Base-by-base conservation (phyloP, 257 asterid genomes). In the Craterostigma plantagineum region DNA sequence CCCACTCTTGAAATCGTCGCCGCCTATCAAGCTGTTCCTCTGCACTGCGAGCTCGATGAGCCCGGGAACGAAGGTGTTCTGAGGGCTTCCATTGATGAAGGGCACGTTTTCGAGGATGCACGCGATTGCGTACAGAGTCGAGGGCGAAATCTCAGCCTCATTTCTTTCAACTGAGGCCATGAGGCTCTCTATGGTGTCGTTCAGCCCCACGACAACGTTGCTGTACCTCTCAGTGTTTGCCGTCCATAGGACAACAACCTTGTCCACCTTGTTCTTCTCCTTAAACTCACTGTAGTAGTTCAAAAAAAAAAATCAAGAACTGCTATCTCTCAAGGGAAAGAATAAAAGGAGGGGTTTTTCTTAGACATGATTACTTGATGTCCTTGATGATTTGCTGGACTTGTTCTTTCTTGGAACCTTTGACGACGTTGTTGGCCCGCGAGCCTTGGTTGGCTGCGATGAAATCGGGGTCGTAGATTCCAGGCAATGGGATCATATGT, bases 1-100 rank as follows among this genome's bases (percentile, higher is more conserved):
- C 9, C 98, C 98, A 52, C 98, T 90, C 81, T 90, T 90, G 58
- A 90, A 90, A 33, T 90, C 98, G 49, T 90, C 95, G 30, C 98
- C 98, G 47, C 93, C 98, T 7, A 90, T 90, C 69, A 82, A 72
- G 50, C 79, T 62, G 66, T 90, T 90, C 64, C 75, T 67, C 48
- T 63, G 61, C 42, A 82, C 83, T 14, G 98, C 95, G 75, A 83
- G 51, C 45, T 90, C 93, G 57, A 90, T 76, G 46, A 90, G 63
- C 43, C 92, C 95, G 38, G 98, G 98, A 18, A 90, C 98, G 40
- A 90, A 90, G 39, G 98, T 90, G 80, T 90, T 90, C 27, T 90
- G 98, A 11, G 98, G 98, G 80, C 95, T 90, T 18, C 98, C 98
- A 42, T 82, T 90, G 68, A 90, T 72, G 51, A 71, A 84, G 6